Evolutionary conservation across 2,329 filamentous ascomycete species (phyloP), one percentile per base, ranked within the genome.

Genomic region (Trichoderma arundinaceum): DNA sequence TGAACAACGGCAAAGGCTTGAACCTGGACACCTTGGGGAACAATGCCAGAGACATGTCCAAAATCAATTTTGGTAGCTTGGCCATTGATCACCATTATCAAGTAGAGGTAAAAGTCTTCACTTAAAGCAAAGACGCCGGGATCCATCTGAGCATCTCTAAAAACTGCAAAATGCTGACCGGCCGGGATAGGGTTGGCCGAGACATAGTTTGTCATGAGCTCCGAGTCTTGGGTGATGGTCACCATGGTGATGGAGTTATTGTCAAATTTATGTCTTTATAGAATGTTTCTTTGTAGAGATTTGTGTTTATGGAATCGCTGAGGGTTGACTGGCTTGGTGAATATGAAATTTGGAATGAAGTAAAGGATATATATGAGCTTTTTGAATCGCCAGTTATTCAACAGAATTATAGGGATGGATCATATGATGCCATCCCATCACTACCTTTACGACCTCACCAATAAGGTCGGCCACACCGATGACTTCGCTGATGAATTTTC

Each of bases 121-220:
- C 48, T 52, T 9, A 52, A 7, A n/a, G 48, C 32, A 9, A 52
- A 52, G 48, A 52, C 48, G 3, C 48, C 48, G 15, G 48, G 48
- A 35, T 52, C 48, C 48, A 52, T 52, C 22, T 52, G 15, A n/a
- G 48, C 28, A 52, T 52, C 48, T 52, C 48, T 33, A 22, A 52
- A 52, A 35, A 52, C 48, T 35, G 48, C 48, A 52, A 52, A 52
- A 1, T 35, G 48, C 48, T 52, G 28, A 28, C 48, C 48, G 7
- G 48, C 48, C 33, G 48, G 48, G 28, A 52, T 33, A n/a, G 48
- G 48, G 8, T 52, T 52, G 28, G 48, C 48, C 13, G 48, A 52
- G 48, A 52, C 48, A 35, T 52, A 52, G 48, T 52, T 52, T 52
- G 48, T 52, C 48, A 52, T 52, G 22, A 52, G 28, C 48, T 52